These are phyloP conservation scores for Tetrastigma voinierianum DNA, from an alignment of 164 flowering plant species.

Conservation along the genomic window DNA sequence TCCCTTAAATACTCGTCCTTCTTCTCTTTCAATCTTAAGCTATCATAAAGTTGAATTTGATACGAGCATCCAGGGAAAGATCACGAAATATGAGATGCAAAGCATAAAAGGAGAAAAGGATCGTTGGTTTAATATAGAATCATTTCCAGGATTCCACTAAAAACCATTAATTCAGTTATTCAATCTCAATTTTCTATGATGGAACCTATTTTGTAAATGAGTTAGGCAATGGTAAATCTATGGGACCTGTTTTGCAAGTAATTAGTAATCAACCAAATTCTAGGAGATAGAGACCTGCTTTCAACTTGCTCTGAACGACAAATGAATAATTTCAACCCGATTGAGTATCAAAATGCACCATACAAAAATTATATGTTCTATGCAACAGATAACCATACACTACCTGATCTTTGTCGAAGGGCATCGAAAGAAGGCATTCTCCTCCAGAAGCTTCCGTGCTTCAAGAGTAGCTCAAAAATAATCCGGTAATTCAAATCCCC, in stretches of 20 bases:
- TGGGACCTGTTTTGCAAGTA: too few species aligned
- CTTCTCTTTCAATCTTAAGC: constrained; percentile 81
- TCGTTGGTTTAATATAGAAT: too few species aligned
- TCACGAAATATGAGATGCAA: background rate
- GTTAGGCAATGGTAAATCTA: too few species aligned
- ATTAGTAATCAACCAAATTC: too few species aligned
- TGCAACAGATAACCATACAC: background rate
- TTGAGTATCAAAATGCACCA: background rate
- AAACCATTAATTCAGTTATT: too few species aligned
- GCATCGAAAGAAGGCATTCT: constrained; percentile 71
- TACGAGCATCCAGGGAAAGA: background rate
- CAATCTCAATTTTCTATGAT: too few species aligned
- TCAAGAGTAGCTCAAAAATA: constrained; percentile 65
- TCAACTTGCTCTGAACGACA: background rate
- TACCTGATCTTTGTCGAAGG: constrained; percentile 84
- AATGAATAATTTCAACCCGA: background rate
- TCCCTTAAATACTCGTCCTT: constrained; percentile 75
- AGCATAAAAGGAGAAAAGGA: too few species aligned
- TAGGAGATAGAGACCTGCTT: too few species aligned
- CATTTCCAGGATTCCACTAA: too few species aligned
- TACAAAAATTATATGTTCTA: background rate
- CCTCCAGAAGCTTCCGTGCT: constrained; percentile 52
- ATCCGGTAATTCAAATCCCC: constrained; percentile 91
- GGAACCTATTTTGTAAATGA: too few species aligned
- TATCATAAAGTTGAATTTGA: constrained; percentile 11